phyloP scores from a whole-genome alignment of 768 basidiomycete genomes.

The Rhodotorula paludigena region DNA sequence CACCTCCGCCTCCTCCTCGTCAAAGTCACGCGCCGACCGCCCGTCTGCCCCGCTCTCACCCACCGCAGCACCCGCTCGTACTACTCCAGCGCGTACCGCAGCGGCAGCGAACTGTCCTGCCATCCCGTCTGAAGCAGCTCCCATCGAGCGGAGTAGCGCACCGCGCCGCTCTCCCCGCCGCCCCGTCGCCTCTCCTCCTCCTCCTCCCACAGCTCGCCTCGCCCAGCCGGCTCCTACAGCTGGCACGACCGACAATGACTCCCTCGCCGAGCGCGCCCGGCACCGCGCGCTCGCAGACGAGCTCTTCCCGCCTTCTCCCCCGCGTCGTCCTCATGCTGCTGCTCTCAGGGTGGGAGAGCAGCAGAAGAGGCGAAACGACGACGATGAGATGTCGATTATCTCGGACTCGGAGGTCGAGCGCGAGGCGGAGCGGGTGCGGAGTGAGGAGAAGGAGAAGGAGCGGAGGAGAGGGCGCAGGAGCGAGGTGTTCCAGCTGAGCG shows the following conservation, averaged over 20 bases:
- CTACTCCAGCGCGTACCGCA: background rate
- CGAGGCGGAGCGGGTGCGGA: too few relatives aligned
- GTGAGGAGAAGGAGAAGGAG: background rate
- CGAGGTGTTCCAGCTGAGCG: background rate
- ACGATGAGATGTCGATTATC: background rate
- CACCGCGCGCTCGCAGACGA: slow-evolving; percentile 13
- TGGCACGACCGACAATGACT: background rate
- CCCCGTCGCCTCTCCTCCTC: too few relatives aligned
- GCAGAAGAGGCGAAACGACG: too few relatives aligned
- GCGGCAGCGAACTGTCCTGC: too few relatives aligned
- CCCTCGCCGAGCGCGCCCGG: background rate
- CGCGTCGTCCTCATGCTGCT: background rate
- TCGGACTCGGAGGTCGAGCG: slow-evolving; percentile 14
- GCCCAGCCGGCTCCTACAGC: background rate
- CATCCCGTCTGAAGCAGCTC: background rate
- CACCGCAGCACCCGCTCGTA: background rate
- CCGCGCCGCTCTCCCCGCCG: too few relatives aligned
- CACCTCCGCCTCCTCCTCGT: background rate
- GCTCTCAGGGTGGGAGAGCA: too few relatives aligned
- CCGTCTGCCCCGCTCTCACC: too few relatives aligned
- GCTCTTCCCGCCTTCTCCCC: slow-evolving; percentile 31
- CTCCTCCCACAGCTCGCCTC: background rate
- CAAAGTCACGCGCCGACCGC: too few relatives aligned
- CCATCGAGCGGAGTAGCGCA: too few relatives aligned
- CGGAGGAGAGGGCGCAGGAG: background rate